phyloP scores from a whole-genome alignment of 345 rosid genomes.

The Moringa oleifera region DNA sequence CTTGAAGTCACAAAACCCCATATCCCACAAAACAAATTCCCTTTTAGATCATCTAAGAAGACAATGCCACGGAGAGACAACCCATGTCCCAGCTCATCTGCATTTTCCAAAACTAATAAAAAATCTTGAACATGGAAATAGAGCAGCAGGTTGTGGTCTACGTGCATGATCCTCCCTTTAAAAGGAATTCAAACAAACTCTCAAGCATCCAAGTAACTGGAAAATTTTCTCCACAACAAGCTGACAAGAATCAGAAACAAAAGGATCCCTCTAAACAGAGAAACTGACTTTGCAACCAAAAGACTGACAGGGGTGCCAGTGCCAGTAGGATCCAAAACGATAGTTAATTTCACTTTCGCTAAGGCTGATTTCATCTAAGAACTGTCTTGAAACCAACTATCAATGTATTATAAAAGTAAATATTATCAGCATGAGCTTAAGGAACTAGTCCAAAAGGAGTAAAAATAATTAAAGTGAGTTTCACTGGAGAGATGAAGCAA shows the following conservation, averaged over 20 bases:
- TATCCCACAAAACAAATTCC: too few relatives aligned
- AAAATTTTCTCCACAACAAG: background rate
- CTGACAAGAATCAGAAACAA: background rate
- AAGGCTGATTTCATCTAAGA: background rate
- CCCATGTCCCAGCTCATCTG: background rate
- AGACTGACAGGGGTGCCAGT: background rate
- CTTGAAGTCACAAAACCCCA: too few relatives aligned
- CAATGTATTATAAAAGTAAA: too few relatives aligned
- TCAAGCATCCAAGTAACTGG: background rate
- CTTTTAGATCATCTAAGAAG: background rate
- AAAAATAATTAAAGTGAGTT: background rate
- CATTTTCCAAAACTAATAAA: background rate
- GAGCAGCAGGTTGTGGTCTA: background rate
- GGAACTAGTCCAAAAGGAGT: background rate
- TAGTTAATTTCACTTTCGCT: background rate
- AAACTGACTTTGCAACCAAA: too few relatives aligned
- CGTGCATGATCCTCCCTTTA: background rate
- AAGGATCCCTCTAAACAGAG: background rate
- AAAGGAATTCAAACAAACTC: background rate
- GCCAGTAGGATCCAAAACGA: background rate
- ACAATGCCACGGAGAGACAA: too few relatives aligned
- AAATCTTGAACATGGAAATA: background rate
- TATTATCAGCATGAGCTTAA: background rate
- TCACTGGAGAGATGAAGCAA: background rate
- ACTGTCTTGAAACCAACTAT: background rate